Evolutionary conservation across 2,329 filamentous ascomycete genomes (phyloP).

Genomic region (Penicillium sp.): DNA sequence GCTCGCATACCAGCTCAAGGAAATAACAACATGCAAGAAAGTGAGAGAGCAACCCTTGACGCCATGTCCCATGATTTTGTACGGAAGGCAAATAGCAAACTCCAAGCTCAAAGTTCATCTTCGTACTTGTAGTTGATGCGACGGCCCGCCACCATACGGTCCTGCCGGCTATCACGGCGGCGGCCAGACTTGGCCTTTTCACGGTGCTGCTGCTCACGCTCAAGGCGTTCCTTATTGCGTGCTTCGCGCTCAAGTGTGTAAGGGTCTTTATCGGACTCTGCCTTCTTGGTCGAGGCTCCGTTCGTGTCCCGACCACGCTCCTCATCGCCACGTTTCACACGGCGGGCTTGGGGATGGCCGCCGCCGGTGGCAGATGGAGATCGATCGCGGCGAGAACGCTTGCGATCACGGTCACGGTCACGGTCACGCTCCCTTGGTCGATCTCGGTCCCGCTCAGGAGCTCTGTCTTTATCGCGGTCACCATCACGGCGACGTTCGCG

Average conservation of each 20-base stretch:
- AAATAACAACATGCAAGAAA: slow-evolving; percentile 14
- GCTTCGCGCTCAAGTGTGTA: slow-evolving; percentile 72
- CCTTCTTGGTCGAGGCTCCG: slow-evolving; percentile 8
- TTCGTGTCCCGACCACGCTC: slow-evolving; percentile 24
- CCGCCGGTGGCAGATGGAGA: slow-evolving; percentile 34
- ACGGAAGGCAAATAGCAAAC: background rate
- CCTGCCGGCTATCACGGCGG: slow-evolving; percentile 36
- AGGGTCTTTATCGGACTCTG: slow-evolving; percentile 58
- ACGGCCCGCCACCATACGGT: slow-evolving; percentile 35
- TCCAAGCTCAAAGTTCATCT: slow-evolving; percentile 36
- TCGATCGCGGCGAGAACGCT: slow-evolving; percentile 43
- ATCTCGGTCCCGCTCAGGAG: slow-evolving; percentile 33
- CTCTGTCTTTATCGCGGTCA: slow-evolving; percentile 34
- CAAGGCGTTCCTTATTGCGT: slow-evolving; percentile 59
- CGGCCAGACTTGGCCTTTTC: slow-evolving; percentile 47
- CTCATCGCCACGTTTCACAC: slow-evolving; percentile 35
- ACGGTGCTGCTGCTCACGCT: slow-evolving; percentile 64
- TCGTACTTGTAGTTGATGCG: slow-evolving; percentile 51
- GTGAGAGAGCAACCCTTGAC: background rate
- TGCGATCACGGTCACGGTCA: slow-evolving; percentile 41
- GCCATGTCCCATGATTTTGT: slow-evolving; percentile 11
- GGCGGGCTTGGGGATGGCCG: slow-evolving; percentile 36
- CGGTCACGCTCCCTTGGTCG: slow-evolving; percentile 30
- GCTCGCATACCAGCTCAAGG: background rate
- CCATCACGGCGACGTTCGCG: slow-evolving; percentile 27